Evolutionary conservation across 2,329 filamentous ascomycete species (phyloP).

Genomic region (Botrytis galanthina): DNA sequence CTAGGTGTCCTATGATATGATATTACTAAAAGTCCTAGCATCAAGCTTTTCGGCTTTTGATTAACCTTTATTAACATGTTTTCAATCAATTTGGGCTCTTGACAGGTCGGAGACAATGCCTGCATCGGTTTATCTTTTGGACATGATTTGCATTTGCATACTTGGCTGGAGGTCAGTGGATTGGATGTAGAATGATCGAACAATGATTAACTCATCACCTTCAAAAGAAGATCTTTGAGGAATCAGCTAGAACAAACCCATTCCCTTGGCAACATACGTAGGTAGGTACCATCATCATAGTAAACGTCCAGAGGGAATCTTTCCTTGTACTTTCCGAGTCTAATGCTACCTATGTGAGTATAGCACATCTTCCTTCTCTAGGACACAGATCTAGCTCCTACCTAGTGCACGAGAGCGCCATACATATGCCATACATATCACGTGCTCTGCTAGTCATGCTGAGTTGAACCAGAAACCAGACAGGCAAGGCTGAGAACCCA

Average conservation of each 20-base stretch:
- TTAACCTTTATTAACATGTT: no score
- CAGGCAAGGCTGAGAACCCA: conserved; percentile 3
- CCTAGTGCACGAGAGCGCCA: neutral
- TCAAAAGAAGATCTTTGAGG: neutral
- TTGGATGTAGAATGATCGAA: neutral
- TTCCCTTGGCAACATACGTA: neutral
- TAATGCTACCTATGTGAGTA: neutral
- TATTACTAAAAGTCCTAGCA: neutral
- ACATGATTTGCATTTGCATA: neutral
- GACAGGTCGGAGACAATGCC: no score
- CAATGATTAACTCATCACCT: no score
- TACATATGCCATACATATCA: neutral
- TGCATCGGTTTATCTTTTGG: no score
- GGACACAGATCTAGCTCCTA: neutral
- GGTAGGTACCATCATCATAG: neutral
- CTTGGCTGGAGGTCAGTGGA: neutral
- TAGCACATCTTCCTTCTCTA: neutral
- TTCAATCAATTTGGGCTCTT: no score
- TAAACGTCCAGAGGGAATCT: neutral
- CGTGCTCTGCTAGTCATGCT: neutral
- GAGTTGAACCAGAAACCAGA: neutral
- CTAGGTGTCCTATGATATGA: neutral
- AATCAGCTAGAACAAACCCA: neutral
- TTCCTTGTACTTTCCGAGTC: no score
- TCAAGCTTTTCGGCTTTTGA: neutral